A percentile compares a stretch with the other conserved stretches of the same genome.
phyloP scores from a whole-genome alignment of 768 basidiomycete species.

The Lyophyllum shimeji region DNA sequence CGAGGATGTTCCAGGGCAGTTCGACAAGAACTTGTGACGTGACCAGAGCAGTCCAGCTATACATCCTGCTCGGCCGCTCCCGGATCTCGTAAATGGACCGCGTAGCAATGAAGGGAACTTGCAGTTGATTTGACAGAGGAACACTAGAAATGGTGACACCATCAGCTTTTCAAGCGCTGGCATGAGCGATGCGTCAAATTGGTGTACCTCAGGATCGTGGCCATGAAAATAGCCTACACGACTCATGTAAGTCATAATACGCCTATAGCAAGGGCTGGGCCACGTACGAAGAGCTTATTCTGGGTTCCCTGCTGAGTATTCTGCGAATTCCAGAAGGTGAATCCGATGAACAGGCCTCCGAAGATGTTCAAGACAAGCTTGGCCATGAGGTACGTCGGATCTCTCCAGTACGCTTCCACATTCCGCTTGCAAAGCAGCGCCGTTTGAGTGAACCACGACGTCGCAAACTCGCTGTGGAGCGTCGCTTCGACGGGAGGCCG shows the following conservation, averaged over 20 bases:
- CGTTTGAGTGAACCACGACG: constrained; percentile 52
- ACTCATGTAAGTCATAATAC: background rate
- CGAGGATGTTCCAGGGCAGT: constrained; percentile 60
- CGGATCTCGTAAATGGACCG: constrained; percentile 67
- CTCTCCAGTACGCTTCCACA: constrained; percentile 48
- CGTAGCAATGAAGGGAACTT: constrained; percentile 56
- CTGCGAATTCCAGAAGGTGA: constrained; percentile 61
- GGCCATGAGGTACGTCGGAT: constrained; percentile 59
- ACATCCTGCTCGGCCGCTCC: constrained; percentile 66
- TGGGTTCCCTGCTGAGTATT: constrained; percentile 57
- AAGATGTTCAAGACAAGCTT: constrained; percentile 55
- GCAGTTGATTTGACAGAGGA: constrained; percentile 62
- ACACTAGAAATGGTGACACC: constrained; percentile 27
- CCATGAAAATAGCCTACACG: constrained; percentile 53
- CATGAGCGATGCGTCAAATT: background rate
- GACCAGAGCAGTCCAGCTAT: constrained; percentile 61
- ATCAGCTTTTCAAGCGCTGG: constrained; percentile 1
- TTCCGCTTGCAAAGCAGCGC: constrained; percentile 45
- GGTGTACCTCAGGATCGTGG: constrained; percentile 39
- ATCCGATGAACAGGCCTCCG: constrained; percentile 58
- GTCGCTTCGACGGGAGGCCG: constrained; percentile 35
- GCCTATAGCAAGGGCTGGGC: background rate
- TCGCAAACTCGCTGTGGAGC: constrained; percentile 47
- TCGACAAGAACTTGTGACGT: constrained; percentile 57
- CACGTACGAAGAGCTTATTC: constrained; percentile 63